Conservation (phyloP, 2,329 filamentous ascomycete species). For the Alternaria angustiovoidea region DNA sequence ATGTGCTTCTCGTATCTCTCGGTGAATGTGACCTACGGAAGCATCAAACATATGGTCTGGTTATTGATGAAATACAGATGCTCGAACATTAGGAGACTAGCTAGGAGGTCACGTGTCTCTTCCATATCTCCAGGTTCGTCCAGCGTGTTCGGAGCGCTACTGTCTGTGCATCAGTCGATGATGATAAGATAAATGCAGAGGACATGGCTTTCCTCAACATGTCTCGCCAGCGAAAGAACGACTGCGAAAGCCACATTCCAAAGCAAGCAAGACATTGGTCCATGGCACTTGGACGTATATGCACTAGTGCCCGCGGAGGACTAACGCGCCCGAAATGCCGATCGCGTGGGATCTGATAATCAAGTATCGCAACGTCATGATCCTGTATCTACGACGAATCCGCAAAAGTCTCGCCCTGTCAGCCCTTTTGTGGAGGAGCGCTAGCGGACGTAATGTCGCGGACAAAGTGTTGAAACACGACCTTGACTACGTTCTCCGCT, state of each 20-base stretch:
- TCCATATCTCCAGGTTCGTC: neutral
- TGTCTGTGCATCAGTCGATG: neutral
- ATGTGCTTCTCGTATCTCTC: neutral
- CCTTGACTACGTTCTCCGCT: neutral
- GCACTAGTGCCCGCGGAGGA: conserved; percentile 5
- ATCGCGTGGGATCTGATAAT: conserved; percentile 7
- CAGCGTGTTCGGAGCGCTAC: neutral
- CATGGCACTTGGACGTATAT: neutral
- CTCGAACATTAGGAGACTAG: too few relatives aligned
- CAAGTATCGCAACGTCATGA: conserved; percentile 29
- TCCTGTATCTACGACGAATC: conserved; percentile 10
- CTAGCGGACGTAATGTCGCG: conserved; percentile 29
- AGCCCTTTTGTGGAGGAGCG: neutral
- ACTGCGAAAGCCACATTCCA: neutral
- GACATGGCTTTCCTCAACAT: neutral
- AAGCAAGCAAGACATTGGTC: neutral
- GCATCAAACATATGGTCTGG: neutral
- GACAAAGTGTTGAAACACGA: conserved; percentile 11
- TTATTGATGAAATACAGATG: neutral
- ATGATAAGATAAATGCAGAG: neutral
- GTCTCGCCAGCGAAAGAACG: neutral
- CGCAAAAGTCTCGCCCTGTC: conserved; percentile 8
- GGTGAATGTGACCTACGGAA: neutral
- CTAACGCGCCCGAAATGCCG: conserved; percentile 2
- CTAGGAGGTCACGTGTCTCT: neutral